Base-by-base conservation (phyloP, 805 yeast genomes). In the Candida nitratophila region DNA sequence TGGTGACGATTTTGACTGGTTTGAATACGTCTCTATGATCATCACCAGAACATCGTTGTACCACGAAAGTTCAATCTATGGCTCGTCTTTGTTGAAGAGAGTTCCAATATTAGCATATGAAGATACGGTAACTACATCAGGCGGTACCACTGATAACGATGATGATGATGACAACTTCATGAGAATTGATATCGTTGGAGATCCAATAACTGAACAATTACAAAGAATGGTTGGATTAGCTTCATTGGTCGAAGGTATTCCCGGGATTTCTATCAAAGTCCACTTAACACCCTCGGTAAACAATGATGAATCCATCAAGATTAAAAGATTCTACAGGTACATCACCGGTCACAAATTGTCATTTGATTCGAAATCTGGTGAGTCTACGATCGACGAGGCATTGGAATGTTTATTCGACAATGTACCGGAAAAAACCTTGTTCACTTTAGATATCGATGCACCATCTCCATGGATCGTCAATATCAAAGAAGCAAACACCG, bases 391-490 rank as follows among this genome's bases (percentile, higher is more conserved):
- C 17, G 24, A 34, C 12, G 19, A 17, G 4, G n/a, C 19, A 8
- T 20, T 34, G 17, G 40, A 39, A 1, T 67, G 70, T 1, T 33
- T 44, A 0, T 79, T 84, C 54, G 56, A 59, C 0, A 57, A 65
- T 16, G 65, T 81, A n/a, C 83, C 86, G 0, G 66, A 69, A 6
- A 70, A 71, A 26, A 67, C 74, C 1, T 57, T 81, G 22, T 74
- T 81, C 48, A 70, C 79, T 5, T 57, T 74, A 15, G 84, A 76
- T 33, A 45, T 86, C 24, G 81, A 81, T 47, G 73, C 66, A 26
- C 90, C 91, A 0, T 57, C 70, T 6, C 65, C 83, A 8, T 87
- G 96, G 96, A 64, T 79, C n/a, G 76, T 75, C 1, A 66, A 71
- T 29, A 74, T 81, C 4, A 66, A 74, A 22, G 67, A 68, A 4